phyloP scores from a whole-genome alignment of 2,329 filamentous ascomycete genomes.

The Didymella keratinophila region DNA sequence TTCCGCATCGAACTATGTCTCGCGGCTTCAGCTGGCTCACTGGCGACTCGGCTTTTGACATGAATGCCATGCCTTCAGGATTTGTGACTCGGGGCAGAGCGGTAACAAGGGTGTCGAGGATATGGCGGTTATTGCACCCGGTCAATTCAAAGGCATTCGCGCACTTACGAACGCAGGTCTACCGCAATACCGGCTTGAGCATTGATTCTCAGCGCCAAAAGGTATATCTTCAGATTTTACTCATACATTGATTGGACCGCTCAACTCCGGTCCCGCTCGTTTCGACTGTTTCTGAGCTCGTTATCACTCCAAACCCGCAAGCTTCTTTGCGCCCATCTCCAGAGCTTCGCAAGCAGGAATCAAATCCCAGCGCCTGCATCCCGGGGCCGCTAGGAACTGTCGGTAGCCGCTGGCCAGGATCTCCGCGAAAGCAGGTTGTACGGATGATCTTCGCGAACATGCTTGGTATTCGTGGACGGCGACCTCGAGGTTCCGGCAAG shows the following conservation, averaged over 20 bases:
- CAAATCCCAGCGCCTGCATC: neutral
- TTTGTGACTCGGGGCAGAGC: neutral
- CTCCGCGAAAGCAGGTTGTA: conserved; percentile 1
- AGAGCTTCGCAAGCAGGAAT: neutral
- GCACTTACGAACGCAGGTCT: neutral
- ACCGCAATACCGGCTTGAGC: neutral
- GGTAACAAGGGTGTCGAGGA: neutral
- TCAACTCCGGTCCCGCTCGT: conserved; percentile 4
- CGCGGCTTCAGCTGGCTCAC: neutral
- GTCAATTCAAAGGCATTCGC: neutral
- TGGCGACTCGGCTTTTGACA: neutral
- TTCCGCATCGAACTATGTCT: conserved; percentile 1
- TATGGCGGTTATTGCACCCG: conserved; percentile 1
- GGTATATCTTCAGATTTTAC: too few relatives aligned
- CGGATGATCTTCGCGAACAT: conserved; percentile 7
- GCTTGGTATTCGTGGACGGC: conserved; percentile 11
- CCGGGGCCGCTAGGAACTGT: conserved; percentile 22
- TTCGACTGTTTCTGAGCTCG: neutral
- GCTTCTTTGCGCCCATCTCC: conserved; percentile 5
- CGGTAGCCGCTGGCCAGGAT: conserved; percentile 1
- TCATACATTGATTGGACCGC: neutral
- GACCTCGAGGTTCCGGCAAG: conserved; percentile 13
- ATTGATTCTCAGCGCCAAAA: too few relatives aligned
- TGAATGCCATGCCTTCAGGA: neutral
- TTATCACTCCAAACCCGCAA: too few relatives aligned